These are phyloP conservation scores for Ceratocystis cacaofunesta DNA, from an alignment of 2,329 filamentous ascomycete genomes.

Conservation along the genomic window DNA sequence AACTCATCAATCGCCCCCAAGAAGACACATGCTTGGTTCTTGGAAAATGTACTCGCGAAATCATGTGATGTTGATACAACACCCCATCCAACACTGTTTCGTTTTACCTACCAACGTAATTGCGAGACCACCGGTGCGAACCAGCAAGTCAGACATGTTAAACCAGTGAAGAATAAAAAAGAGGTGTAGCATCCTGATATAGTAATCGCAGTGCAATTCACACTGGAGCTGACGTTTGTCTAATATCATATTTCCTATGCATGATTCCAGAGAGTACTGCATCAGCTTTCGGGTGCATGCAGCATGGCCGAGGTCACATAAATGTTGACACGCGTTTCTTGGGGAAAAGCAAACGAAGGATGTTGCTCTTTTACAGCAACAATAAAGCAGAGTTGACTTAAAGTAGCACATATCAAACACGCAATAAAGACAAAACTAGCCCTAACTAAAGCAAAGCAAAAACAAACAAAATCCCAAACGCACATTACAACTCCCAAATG, in stretches of 20 bases:
- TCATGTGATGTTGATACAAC: neutral
- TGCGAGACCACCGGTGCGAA: neutral
- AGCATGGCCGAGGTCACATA: neutral
- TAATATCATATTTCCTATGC: neutral
- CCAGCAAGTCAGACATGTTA: neutral
- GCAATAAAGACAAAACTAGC: conserved; percentile 4
- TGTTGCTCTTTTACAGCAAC: neutral
- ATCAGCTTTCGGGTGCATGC: neutral
- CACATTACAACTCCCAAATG: conserved; percentile 13
- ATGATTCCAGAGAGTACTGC: neutral
- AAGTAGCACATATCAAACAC: neutral
- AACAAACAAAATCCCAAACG: conserved; percentile 5
- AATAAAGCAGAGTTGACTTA: neutral
- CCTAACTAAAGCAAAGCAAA: conserved; percentile 5
- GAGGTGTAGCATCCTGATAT: neutral
- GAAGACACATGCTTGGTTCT: neutral
- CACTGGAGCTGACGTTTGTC: neutral
- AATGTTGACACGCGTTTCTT: neutral
- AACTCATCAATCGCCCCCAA: neutral
- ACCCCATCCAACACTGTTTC: neutral
- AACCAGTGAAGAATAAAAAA: neutral
- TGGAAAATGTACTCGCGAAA: neutral
- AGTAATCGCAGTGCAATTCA: neutral
- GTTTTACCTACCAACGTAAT: neutral
- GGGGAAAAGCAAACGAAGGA: neutral